phyloP scores from a whole-genome alignment of 2,329 filamentous ascomycete species.

The Neofusicoccum kwambonambiense region DNA sequence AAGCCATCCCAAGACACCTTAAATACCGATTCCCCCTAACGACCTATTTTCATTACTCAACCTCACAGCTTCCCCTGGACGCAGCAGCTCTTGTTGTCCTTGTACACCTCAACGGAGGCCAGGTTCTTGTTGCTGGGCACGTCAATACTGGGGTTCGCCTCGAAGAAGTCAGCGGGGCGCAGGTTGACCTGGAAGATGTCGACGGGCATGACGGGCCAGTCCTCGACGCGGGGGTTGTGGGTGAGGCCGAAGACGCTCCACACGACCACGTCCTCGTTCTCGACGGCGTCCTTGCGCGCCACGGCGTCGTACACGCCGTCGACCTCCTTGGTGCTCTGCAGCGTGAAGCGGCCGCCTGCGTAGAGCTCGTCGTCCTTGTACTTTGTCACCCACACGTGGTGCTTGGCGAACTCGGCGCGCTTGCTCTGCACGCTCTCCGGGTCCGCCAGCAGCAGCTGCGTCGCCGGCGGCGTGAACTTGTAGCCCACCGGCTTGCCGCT shows the following conservation, averaged over 20 bases:
- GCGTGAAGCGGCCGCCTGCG: conserved; percentile 49
- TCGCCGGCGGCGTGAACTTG: conserved; percentile 49
- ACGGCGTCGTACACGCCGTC: conserved; percentile 47
- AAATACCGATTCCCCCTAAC: too few species aligned
- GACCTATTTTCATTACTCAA: too few species aligned
- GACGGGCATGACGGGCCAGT: conserved; percentile 44
- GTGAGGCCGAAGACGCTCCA: conserved; percentile 53
- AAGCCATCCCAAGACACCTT: too few species aligned
- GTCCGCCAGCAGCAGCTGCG: conserved; percentile 51
- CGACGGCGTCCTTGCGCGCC: conserved; percentile 42
- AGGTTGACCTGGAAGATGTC: conserved; percentile 50
- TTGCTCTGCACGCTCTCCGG: conserved; percentile 45
- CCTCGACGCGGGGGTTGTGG: conserved; percentile 48
- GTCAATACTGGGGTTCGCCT: conserved; percentile 53
- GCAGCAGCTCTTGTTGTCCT: conserved; percentile 10
- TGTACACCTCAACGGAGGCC: conserved; percentile 13
- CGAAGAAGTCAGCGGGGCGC: conserved; percentile 55
- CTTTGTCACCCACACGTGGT: conserved; percentile 56
- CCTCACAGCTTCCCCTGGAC: not conserved
- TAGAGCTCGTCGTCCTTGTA: conserved; percentile 54
- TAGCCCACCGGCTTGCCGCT: conserved; percentile 48
- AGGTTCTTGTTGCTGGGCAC: conserved; percentile 40
- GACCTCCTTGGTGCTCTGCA: conserved; percentile 45
- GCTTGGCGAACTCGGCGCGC: conserved; percentile 50
- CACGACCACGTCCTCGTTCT: conserved; percentile 49